A percentile compares a stretch with the other conserved stretches of the same genome.
Evolutionary conservation across 208 protist species (phyloP).

Genomic region (Phytomonas sp.): DNA sequence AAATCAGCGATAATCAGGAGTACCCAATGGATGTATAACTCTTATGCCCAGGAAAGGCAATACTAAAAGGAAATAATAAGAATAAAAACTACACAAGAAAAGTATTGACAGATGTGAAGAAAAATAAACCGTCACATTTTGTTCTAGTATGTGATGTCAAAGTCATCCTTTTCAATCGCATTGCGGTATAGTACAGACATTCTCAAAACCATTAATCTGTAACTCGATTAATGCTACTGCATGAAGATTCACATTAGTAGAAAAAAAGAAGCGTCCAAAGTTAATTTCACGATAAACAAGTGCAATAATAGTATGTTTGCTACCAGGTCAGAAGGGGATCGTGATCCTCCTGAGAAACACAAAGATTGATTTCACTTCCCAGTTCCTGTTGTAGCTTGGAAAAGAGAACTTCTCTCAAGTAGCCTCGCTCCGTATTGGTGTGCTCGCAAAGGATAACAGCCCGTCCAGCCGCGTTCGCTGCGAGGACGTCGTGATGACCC

Average conservation of each 20-base stretch:
- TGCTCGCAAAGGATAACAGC: slow-evolving; percentile 89
- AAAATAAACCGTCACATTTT: background rate
- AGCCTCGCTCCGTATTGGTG: slow-evolving; percentile 90
- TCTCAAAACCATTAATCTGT: background rate
- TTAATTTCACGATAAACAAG: background rate
- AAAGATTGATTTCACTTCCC: slow-evolving; percentile 34
- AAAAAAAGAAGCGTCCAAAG: background rate
- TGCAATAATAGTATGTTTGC: slow-evolving; percentile 7
- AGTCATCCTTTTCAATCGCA: background rate
- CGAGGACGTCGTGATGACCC: slow-evolving; percentile 91
- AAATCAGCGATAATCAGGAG: background rate
- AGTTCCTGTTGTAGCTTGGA: slow-evolving; percentile 34
- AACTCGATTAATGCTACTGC: background rate
- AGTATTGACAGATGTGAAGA: background rate
- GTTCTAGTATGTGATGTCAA: background rate
- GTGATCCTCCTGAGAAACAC: slow-evolving; percentile 50
- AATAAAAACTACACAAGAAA: background rate
- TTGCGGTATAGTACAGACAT: background rate
- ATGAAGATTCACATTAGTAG: background rate
- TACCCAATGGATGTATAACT: background rate
- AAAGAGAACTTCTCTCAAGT: slow-evolving; percentile 42
- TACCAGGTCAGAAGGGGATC: slow-evolving; percentile 78
- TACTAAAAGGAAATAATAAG: background rate
- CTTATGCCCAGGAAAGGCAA: background rate
- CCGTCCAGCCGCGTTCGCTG: slow-evolving; percentile 57